Percentiles rank a stretch among this genome's conserved stretches.
Conservation (phyloP, 176 grass and related monocot species). For the Ensete glaucum region DNA sequence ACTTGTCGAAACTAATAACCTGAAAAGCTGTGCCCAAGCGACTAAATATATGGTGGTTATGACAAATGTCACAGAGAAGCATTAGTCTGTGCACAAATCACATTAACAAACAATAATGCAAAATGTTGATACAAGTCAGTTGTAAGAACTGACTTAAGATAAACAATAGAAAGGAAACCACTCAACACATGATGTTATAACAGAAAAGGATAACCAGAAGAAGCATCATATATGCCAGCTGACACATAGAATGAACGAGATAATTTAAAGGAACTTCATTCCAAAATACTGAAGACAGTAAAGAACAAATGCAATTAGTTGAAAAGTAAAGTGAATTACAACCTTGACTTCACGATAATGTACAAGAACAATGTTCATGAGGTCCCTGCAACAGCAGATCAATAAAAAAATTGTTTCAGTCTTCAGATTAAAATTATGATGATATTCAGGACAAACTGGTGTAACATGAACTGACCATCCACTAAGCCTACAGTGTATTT, state of each 20-base stretch:
- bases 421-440: background rate
- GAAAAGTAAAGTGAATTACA: conserved; percentile 13
- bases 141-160: background rate
- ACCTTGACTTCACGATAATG: conserved; percentile 99
- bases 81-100: too few relatives aligned
- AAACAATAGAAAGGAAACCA: too few relatives aligned
- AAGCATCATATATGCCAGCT: too few relatives aligned
- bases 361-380: conserved; percentile 95
- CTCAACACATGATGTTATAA: background rate
- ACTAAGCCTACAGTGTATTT: background rate
- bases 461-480: background rate
- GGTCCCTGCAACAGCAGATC: conserved; percentile 50
- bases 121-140: background rate
- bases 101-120: background rate
- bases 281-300: too few relatives aligned
- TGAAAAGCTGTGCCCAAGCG: too few relatives aligned
- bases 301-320: too few relatives aligned
- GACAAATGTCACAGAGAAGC: too few relatives aligned
- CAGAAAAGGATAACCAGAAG: too few relatives aligned
- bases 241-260: too few relatives aligned
- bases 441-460: background rate
- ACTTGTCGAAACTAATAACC: too few relatives aligned
- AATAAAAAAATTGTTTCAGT: background rate
- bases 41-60: too few relatives aligned
- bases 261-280: too few relatives aligned